A percentile compares a stretch with the other conserved stretches of the same genome.
Evolutionary conservation across 805 yeast species (phyloP).

Genomic region (Yamadazyma paraphyllophila): DNA sequence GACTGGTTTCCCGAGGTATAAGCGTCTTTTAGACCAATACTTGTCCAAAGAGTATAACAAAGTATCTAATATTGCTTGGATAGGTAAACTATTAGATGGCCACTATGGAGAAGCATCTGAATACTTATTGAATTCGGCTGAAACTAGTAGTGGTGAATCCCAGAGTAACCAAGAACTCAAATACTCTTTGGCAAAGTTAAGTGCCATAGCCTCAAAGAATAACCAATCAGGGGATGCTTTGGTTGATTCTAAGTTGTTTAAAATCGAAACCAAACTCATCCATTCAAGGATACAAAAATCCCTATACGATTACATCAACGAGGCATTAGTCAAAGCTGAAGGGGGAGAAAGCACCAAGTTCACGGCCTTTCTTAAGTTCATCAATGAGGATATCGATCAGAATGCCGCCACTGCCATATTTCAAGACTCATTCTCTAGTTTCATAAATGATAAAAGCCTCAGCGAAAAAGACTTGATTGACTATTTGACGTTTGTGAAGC

Average conservation of each 20-base stretch:
- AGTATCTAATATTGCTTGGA: slow-evolving; percentile 67
- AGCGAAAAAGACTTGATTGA: slow-evolving; percentile 48
- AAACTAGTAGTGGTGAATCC: slow-evolving; percentile 34
- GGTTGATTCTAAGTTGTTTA: slow-evolving; percentile 28
- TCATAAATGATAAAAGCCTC: slow-evolving; percentile 41
- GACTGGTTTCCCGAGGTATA: slow-evolving; percentile 54
- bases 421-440: slow-evolving; percentile 21
- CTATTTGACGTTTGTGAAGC: slow-evolving; percentile 46
- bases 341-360: slow-evolving; percentile 10
- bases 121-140: slow-evolving; percentile 42
- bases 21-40: slow-evolving; percentile 49
- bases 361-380: slow-evolving; percentile 17
- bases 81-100: slow-evolving; percentile 54
- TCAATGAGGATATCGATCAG: slow-evolving; percentile 15
- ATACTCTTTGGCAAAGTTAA: slow-evolving; percentile 69
- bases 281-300: slow-evolving; percentile 49
- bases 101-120: slow-evolving; percentile 51
- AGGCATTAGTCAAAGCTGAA: slow-evolving; percentile 7
- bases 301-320: slow-evolving; percentile 17
- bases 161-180: slow-evolving; percentile 51
- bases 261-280: slow-evolving; percentile 51
- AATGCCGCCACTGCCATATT: slow-evolving; percentile 16
- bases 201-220: slow-evolving; percentile 46
- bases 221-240: slow-evolving; percentile 5
- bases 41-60: slow-evolving; percentile 41